Evolutionary conservation across 2,329 filamentous ascomycete species (phyloP).

Genomic region (Bimuria novae-zelandiae): DNA sequence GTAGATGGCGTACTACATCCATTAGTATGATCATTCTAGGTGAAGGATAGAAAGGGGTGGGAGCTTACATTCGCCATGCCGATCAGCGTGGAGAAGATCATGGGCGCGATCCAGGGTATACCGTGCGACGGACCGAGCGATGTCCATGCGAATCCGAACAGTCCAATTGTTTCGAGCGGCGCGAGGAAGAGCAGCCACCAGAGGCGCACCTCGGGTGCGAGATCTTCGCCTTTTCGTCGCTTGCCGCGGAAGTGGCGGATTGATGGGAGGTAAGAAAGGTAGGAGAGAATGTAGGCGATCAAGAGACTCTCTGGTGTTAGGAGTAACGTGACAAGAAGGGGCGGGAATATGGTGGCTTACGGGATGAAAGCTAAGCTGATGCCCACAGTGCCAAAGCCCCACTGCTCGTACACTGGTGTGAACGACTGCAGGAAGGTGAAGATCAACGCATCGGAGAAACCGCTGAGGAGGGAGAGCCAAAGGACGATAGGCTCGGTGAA

Average conservation of each 20-base stretch:
- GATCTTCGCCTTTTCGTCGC: conserved; percentile 47
- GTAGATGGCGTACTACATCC: conserved; percentile 69
- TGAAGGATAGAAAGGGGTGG: accelerated
- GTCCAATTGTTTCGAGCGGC: conserved; percentile 66
- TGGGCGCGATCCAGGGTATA: conserved; percentile 70
- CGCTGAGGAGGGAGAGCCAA: conserved; percentile 70
- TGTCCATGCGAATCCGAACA: conserved; percentile 73
- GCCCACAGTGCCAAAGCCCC: conserved; percentile 62
- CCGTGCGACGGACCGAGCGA: conserved; percentile 60
- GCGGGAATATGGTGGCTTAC: conserved; percentile 15
- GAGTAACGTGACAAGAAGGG: neutral
- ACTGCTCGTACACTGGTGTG: conserved; percentile 67
- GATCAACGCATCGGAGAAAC: conserved; percentile 75
- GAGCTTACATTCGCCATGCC: conserved; percentile 66
- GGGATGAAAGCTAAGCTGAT: conserved; percentile 67
- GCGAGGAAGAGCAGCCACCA: conserved; percentile 68
- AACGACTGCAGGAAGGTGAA: conserved; percentile 79
- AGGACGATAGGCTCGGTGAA: conserved; percentile 74
- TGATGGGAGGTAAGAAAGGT: conserved; percentile 62
- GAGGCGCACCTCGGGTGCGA: conserved; percentile 63
- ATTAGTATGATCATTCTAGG: no score
- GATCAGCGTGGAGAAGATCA: conserved; percentile 67
- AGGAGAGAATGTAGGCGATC: conserved; percentile 68
- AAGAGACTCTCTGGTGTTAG: conserved; percentile 52
- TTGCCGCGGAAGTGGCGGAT: conserved; percentile 55